Base-by-base conservation (phyloP, 2,329 filamentous ascomycete genomes). In the Pestalotiopsis sp. region DNA sequence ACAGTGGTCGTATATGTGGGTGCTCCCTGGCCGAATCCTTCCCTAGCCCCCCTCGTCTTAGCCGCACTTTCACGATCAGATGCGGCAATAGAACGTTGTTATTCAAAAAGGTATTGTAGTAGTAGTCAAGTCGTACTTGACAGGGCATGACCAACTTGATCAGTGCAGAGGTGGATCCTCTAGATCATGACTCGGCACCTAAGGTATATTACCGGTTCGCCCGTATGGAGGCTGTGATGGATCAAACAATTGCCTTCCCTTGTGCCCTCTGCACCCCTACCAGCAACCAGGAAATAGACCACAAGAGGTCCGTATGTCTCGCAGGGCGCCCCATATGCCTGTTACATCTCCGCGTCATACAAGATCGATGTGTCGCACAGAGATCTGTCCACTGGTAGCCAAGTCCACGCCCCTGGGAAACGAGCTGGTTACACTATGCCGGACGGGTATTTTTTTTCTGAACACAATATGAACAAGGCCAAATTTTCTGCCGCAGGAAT, bases 321-420 rank as follows among this genome's bases (percentile, higher is more conserved):
- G 49, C 4, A 14, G 11, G n/a, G 52, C 3, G 31, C 41, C 58
- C 20, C 58, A 63, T n/a, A 58, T 52, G 39, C 25, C 12, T n/a
- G 58, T 23, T 59, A 49, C 25, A 67, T 67, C 38, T 63, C 38
- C 52, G n/a, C 17, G 59, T 67, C 39, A n/a, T 27, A 61, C 59
- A 49, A 49, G 57, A 67, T 67, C 64, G 52, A 25, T 57, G 45
- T 17, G 64, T 65, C 11, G 17, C 31, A 55, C 52, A 23, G 49
- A 58, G 41, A 55, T 65, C 55, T 66, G n/a, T 52, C 27, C 39
- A 59, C 7, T 60, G 27, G 31, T 38, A 17, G 52, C 64, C 39
- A 39, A n/a, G 49, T 63, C 65, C 65, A 67, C 36, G 58, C 23
- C n/a, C 27, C 49, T 38, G 65, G 65, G 65, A 67, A 36, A 38